phyloP scores from a whole-genome alignment of 139 green algal species.

The Monoraphidium neglectum region DNA sequence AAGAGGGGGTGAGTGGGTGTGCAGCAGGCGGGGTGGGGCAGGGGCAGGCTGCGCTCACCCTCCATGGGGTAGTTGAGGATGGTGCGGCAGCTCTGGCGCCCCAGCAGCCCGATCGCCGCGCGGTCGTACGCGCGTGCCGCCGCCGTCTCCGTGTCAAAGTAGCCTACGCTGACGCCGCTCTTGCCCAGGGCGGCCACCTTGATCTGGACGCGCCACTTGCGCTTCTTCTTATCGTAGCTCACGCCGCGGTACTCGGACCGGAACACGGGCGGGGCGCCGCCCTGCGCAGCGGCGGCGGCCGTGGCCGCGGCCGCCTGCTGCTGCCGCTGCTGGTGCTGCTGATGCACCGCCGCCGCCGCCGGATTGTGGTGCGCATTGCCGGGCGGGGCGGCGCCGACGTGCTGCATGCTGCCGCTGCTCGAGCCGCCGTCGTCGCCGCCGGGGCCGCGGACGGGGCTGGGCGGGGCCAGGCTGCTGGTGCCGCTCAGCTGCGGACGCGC shows the following conservation, averaged over 20 bases:
- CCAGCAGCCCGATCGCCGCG: constrained; percentile 74
- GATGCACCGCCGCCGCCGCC: too few relatives aligned
- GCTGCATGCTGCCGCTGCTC: too few relatives aligned
- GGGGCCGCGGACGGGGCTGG: too few relatives aligned
- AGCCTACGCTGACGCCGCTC: constrained; percentile 47
- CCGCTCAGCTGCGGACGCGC: too few relatives aligned
- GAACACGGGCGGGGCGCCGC: constrained; percentile 12
- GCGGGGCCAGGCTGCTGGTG: too few relatives aligned
- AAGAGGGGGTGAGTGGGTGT: too few relatives aligned
- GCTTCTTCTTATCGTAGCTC: constrained; percentile 79
- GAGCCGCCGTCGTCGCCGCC: too few relatives aligned
- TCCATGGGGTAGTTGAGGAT: constrained; percentile 54
- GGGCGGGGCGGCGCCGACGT: too few relatives aligned
- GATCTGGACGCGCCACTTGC: constrained; percentile 81
- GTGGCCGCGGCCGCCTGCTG: neutral
- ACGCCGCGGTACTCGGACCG: constrained; percentile 65
- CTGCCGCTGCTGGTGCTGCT: too few relatives aligned
- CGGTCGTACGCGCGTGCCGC: constrained; percentile 75
- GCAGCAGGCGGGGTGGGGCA: too few relatives aligned
- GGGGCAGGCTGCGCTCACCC: constrained; percentile 22
- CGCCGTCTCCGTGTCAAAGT: constrained; percentile 76
- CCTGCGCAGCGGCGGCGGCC: neutral
- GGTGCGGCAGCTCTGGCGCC: constrained; percentile 49
- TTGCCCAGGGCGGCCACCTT: constrained; percentile 72
- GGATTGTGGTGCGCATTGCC: too few relatives aligned